Conservation (phyloP, 2,329 filamentous ascomycete species). For the Venturia asperata region DNA sequence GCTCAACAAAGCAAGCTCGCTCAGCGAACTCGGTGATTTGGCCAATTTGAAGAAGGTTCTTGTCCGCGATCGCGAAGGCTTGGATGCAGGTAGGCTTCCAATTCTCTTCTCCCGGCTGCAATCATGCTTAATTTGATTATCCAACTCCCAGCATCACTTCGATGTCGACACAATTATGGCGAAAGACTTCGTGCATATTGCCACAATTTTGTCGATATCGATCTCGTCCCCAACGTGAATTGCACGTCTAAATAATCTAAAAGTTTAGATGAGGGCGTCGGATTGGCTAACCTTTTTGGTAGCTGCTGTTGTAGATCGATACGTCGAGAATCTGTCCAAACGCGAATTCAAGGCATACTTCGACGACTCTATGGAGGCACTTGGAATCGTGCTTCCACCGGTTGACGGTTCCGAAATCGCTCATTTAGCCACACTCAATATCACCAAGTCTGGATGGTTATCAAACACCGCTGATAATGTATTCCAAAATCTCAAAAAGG, state of each 20-base stretch:
- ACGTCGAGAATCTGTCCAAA: conserved; percentile 68
- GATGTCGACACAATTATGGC: no score
- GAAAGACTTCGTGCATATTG: no score
- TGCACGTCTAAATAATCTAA: no score
- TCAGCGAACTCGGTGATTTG: conserved; percentile 70
- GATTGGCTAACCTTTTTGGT: no score
- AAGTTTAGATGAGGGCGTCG: no score
- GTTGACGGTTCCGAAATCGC: conserved; percentile 60
- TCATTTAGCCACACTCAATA: conserved; percentile 82
- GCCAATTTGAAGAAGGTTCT: conserved; percentile 74
- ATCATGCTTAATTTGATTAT: no score
- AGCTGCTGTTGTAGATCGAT: conserved; percentile 76
- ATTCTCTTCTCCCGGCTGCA: no score
- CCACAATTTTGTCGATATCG: no score
- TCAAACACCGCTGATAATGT: conserved; percentile 94
- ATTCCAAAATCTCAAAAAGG: conserved; percentile 87
- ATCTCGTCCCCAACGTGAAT: no score
- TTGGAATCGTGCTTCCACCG: conserved; percentile 80
- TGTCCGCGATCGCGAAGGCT: conserved; percentile 69
- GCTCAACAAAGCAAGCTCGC: conserved; percentile 63
- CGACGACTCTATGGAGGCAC: conserved; percentile 86
- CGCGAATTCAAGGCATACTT: conserved; percentile 88
- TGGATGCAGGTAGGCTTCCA: conserved; percentile 51
- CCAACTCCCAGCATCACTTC: no score
- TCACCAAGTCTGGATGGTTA: conserved; percentile 90